Percentiles rank a stretch among this genome's conserved stretches.
phyloP scores from a whole-genome alignment of 2,329 filamentous ascomycete genomes.

The Fusarium stilboides region DNA sequence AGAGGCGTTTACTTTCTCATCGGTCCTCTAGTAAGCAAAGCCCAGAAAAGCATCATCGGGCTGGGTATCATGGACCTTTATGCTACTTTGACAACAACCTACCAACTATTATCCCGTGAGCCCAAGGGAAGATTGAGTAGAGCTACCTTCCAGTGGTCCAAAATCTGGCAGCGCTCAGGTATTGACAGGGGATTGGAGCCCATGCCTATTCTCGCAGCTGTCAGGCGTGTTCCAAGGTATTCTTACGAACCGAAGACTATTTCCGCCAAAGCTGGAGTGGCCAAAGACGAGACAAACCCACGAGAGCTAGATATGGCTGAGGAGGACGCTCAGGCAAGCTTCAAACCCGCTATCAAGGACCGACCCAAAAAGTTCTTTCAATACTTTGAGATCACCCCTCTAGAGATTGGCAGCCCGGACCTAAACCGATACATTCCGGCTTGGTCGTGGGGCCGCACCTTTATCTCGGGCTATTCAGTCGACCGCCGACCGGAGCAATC shows the following conservation, averaged over 20 bases:
- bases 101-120: constrained; percentile 35
- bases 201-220: constrained; percentile 44
- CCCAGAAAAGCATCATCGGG: constrained; percentile 44
- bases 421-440: constrained; percentile 42
- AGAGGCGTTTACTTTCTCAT: constrained; percentile 43
- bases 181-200: constrained; percentile 33
- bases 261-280: background rate
- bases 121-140: constrained; percentile 34
- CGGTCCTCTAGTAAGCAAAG: constrained; percentile 41
- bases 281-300: fast-evolving
- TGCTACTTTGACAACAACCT: constrained; percentile 39
- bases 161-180: constrained; percentile 36
- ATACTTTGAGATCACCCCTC: constrained; percentile 45
- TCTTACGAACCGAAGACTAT: constrained; percentile 27
- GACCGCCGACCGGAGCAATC: constrained; percentile 44
- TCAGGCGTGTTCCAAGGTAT: constrained; percentile 37
- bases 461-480: constrained; percentile 38
- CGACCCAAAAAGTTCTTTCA: constrained; percentile 27
- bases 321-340: fast-evolving
- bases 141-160: constrained; percentile 44
- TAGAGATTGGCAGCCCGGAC: constrained; percentile 42
- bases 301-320: fast-evolving
- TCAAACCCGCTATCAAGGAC: fast-evolving
- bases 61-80: constrained; percentile 47
- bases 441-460: constrained; percentile 46